A percentile compares a stretch with the other conserved stretches of the same genome.
Evolutionary conservation across 1,284 basidiomycete species (phyloP).

Genomic region (Porodaedalea pini): DNA sequence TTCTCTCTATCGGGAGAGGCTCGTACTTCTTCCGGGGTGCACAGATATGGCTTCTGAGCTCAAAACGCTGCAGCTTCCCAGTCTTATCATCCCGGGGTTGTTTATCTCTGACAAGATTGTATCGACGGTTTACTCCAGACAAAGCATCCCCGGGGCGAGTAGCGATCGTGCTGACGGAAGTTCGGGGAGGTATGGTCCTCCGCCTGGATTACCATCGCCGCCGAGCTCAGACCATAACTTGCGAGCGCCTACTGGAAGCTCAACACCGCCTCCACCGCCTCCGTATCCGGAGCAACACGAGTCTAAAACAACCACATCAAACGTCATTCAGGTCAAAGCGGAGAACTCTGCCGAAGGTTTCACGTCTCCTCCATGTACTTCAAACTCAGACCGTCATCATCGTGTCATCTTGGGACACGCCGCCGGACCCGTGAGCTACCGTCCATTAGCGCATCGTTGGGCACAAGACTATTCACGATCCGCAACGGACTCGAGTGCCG

Average conservation of each 20-base stretch:
- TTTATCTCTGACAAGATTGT: constrained; percentile 56
- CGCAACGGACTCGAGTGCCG: not conserved
- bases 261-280: constrained; percentile 15
- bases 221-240: constrained; percentile 1
- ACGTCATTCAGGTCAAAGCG: not conserved
- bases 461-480: not conserved
- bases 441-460: constrained; percentile 5
- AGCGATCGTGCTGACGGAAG: not conserved
- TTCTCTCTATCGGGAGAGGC: constrained; percentile 58
- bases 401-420: constrained; percentile 13
- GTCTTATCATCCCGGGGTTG: constrained; percentile 53
- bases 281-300: constrained; percentile 13
- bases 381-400: constrained; percentile 6
- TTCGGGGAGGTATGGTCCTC: constrained; percentile 5
- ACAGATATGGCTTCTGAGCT: constrained; percentile 57
- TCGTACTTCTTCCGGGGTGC: constrained; percentile 64
- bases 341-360: not conserved
- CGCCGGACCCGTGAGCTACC: constrained; percentile 17
- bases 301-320: not conserved
- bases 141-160: not conserved
- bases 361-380: constrained; percentile 1
- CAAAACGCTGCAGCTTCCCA: constrained; percentile 50
- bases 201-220: constrained; percentile 12
- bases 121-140: not conserved
- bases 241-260: not conserved